These are phyloP conservation scores for Podaxis carcinomalis DNA, from an alignment of 768 basidiomycete species.

Conservation along the genomic window DNA sequence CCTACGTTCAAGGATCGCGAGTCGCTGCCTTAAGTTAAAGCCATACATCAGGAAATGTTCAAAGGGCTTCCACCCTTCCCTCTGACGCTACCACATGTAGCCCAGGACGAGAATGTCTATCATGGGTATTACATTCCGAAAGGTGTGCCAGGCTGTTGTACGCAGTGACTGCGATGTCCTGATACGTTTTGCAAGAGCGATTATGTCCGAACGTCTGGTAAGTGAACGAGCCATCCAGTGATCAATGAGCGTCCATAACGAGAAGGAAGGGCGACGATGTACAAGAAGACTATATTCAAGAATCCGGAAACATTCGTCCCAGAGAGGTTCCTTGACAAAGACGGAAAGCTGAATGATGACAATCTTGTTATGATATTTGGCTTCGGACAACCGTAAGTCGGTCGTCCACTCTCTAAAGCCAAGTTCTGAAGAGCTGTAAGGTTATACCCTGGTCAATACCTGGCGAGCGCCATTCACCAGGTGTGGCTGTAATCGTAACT, in stretches of 20 bases:
- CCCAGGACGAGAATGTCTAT: slow-evolving; percentile 21
- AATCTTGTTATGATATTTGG: slow-evolving; percentile 16
- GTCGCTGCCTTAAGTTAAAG: slow-evolving; percentile 19
- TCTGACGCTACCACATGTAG: slow-evolving; percentile 17
- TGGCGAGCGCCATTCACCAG: slow-evolving; percentile 1
- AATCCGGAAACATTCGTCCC: slow-evolving; percentile 29
- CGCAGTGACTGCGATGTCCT: not conserved
- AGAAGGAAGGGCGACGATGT: too few relatives aligned
- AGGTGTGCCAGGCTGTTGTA: not conserved
- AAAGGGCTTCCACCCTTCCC: slow-evolving; percentile 16
- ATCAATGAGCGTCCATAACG: not conserved
- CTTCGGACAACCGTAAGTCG: slow-evolving; percentile 18
- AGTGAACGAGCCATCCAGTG: not conserved
- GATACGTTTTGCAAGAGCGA: not conserved
- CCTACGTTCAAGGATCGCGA: slow-evolving; percentile 20
- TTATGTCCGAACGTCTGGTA: slow-evolving; percentile 9
- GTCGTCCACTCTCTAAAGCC: not conserved
- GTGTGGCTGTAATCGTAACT: slow-evolving; percentile 24
- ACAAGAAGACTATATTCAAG: slow-evolving; percentile 24
- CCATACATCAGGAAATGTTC: slow-evolving; percentile 14
- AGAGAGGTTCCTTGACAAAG: slow-evolving; percentile 24
- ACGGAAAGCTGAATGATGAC: slow-evolving; percentile 15
- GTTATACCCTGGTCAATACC: slow-evolving; percentile 7
- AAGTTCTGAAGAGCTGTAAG: not conserved
- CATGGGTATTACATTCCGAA: slow-evolving; percentile 21